Percentiles rank a stretch among this genome's conserved stretches.
Evolutionary conservation across 2,329 filamentous ascomycete species (phyloP).

Genomic region (Aspergillus pseudoglaucus): DNA sequence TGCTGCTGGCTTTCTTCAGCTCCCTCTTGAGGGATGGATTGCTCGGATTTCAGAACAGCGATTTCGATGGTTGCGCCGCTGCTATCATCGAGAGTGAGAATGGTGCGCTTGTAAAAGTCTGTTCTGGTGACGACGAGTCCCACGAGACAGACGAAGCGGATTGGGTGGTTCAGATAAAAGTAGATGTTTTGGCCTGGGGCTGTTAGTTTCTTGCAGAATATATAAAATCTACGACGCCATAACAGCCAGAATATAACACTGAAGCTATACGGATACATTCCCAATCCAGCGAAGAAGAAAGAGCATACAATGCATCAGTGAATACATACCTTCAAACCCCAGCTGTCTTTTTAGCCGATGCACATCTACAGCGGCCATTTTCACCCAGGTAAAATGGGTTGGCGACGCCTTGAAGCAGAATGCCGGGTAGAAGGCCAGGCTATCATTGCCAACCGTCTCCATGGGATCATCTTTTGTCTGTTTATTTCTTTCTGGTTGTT

Average conservation of each 20-base stretch:
- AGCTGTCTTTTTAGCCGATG: conserved; percentile 43
- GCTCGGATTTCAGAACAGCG: conserved; percentile 35
- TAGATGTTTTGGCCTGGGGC: conserved; percentile 48
- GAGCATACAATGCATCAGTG: background rate
- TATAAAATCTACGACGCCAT: background rate
- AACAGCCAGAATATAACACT: no score
- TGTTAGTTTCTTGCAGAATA: background rate
- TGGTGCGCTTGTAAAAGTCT: conserved; percentile 46
- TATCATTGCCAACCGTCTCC: conserved; percentile 17
- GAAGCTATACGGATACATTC: background rate
- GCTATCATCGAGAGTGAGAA: conserved; percentile 56
- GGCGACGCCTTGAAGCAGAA: conserved; percentile 55
- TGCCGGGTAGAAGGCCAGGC: conserved; percentile 47
- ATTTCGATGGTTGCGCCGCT: conserved; percentile 54
- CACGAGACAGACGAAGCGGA: conserved; percentile 66
- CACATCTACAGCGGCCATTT: conserved; percentile 51
- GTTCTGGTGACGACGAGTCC: conserved; percentile 61
- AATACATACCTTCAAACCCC: conserved; percentile 46
- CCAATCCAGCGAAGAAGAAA: background rate
- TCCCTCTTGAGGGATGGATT: background rate
- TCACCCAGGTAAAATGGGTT: conserved; percentile 60
- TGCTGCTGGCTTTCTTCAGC: background rate
- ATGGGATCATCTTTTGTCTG: conserved; percentile 21
- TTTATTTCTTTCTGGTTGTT: background rate
- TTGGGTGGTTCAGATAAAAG: conserved; percentile 67